Conservation (phyloP, 352 stramenopile species). For the Pythium folliculosum region DNA sequence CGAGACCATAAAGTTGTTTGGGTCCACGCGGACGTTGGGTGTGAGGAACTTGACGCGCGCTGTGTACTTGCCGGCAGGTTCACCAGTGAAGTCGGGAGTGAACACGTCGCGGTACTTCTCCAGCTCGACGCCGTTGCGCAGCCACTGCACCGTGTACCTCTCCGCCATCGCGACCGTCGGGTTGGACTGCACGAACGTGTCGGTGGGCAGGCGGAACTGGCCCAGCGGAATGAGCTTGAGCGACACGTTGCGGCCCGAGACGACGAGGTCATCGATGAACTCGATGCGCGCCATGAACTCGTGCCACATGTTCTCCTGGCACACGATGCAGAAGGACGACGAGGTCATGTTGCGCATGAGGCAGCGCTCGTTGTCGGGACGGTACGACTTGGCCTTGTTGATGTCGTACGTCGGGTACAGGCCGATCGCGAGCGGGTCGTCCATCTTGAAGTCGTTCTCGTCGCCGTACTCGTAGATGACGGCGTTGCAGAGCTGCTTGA, state of each 20-base stretch:
- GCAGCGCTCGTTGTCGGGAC: conserved; percentile 38
- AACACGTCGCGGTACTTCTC: conserved; percentile 21
- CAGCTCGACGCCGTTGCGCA: conserved; percentile 25
- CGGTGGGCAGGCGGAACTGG: conserved; percentile 28
- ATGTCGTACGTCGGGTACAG: conserved; percentile 38
- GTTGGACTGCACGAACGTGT: conserved; percentile 35
- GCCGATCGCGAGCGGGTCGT: conserved; percentile 32
- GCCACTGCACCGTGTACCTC: conserved; percentile 36
- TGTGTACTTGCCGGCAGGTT: conserved; percentile 23
- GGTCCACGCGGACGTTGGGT: conserved; percentile 33
- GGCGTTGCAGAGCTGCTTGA: conserved; percentile 41
- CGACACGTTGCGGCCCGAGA: conserved; percentile 21
- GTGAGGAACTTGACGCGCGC: conserved; percentile 32
- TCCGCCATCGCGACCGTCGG: conserved; percentile 24
- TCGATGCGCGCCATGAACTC: conserved; percentile 36
- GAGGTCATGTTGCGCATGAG: conserved; percentile 49
- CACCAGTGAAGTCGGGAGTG: conserved; percentile 15
- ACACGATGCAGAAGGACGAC: conserved; percentile 39
- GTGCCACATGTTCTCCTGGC: conserved; percentile 44
- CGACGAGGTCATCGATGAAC: conserved; percentile 36
- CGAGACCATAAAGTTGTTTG: conserved; percentile 30
- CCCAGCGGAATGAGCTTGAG: conserved; percentile 38
- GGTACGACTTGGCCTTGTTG: conserved; percentile 34
- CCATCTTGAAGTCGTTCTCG: conserved; percentile 28
- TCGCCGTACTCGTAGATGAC: conserved; percentile 38